Percentiles rank a stretch among this genome's conserved stretches.
Evolutionary conservation across 1,284 basidiomycete species (phyloP).

Genomic region (Ceratobasidium sp.): DNA sequence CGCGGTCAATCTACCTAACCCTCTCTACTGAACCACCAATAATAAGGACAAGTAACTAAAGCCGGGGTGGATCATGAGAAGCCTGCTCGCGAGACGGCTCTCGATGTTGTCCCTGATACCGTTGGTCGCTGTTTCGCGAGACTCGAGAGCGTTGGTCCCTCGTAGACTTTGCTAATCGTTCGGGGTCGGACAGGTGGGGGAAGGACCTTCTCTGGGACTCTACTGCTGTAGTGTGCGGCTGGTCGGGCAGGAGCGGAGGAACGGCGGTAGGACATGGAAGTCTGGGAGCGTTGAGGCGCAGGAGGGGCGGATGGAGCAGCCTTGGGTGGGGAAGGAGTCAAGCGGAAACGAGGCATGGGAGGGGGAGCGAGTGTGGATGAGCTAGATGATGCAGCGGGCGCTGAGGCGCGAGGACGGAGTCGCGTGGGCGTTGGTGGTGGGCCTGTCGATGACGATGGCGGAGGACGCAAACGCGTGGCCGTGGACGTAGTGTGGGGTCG

Average conservation of each 20-base stretch:
- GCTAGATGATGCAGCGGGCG: not conserved
- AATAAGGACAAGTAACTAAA: not conserved
- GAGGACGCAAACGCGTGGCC: conserved; percentile 4
- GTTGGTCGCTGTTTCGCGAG: conserved; percentile 20
- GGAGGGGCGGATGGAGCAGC: not conserved
- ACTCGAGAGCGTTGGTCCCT: conserved; percentile 24
- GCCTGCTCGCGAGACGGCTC: conserved; percentile 7
- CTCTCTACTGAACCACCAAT: not conserved
- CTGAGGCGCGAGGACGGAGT: conserved; percentile 12
- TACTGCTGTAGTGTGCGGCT: conserved; percentile 1
- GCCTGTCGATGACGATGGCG: not conserved
- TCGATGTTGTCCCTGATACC: not conserved
- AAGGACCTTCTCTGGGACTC: conserved; percentile 26
- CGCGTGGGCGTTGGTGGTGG: conserved; percentile 8
- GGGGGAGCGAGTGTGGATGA: conserved; percentile 8
- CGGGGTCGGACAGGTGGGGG: conserved; percentile 22
- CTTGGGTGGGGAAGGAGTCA: conserved; percentile 3
- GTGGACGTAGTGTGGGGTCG: conserved; percentile 1
- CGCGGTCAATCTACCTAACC: not conserved
- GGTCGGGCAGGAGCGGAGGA: not conserved
- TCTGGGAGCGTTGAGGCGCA: conserved; percentile 4
- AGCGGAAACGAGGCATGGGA: conserved; percentile 6
- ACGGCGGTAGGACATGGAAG: conserved; percentile 13
- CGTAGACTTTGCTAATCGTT: conserved; percentile 36
- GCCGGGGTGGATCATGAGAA: not conserved